Conservation (phyloP, 768 basidiomycete species). For the Vararia minispora region DNA sequence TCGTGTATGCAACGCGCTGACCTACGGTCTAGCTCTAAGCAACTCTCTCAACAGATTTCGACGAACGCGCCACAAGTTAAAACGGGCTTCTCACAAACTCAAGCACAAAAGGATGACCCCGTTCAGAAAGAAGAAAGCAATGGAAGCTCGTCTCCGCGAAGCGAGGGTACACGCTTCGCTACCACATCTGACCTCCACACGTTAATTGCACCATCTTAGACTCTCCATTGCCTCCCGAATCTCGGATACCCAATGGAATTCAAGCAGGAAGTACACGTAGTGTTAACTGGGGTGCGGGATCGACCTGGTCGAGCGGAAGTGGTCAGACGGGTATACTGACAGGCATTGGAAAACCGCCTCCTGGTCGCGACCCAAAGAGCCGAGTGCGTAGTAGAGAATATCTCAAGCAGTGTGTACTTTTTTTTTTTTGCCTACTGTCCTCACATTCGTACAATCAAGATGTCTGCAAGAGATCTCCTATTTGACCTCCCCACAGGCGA, state of each 20-base stretch:
- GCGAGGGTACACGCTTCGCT: constrained; percentile 46
- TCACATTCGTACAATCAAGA: constrained; percentile 31
- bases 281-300: constrained; percentile 42
- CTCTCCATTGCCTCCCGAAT: constrained; percentile 60
- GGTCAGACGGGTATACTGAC: constrained; percentile 31
- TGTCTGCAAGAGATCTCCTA: constrained; percentile 98
- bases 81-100: constrained; percentile 43
- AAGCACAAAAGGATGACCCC: constrained; percentile 61
- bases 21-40: constrained; percentile 58
- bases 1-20: constrained; percentile 20
- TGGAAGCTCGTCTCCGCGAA: constrained; percentile 74
- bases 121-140: constrained; percentile 74
- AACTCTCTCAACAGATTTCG: constrained; percentile 60
- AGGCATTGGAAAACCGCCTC: constrained; percentile 51
- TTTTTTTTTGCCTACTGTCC: constrained; percentile 3
- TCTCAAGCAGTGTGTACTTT: constrained; percentile 74
- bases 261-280: constrained; percentile 35
- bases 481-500: constrained; percentile 90
- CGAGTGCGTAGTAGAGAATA: constrained; percentile 92
- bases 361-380: constrained; percentile 90
- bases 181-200: constrained; percentile 5
- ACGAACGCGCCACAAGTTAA: no score
- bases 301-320: constrained; percentile 32
- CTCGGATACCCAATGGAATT: constrained; percentile 31
- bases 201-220: constrained; percentile 31